Evolutionary conservation across 495 filamentous ascomycete genomes (phyloP), one percentile per base, ranked within the genome.

Genomic region (Tuber borchii): DNA sequence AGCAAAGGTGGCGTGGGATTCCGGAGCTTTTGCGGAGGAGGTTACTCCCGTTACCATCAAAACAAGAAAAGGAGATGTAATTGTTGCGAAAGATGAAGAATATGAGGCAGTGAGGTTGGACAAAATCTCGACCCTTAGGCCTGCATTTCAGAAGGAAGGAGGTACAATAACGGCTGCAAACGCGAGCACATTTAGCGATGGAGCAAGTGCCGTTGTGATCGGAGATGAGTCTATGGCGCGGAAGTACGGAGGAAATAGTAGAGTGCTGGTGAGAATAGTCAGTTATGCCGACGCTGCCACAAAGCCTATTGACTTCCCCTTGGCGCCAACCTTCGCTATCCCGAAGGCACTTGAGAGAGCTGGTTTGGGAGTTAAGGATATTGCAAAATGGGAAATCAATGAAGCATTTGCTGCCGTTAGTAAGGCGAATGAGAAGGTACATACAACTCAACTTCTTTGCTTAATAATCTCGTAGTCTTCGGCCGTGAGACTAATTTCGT

Each of bases 351-450:
- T 99, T 69, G 88, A 91, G 82, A 89, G 93, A 73, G 95, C 95
- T 2, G 94, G 95, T 12, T 93, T 99, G 77, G 91, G 88, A 70
- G 91, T 93, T 85, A 90, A 95, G 39, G 91, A 99, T 79, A 92
- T 99, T 34, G 90, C 94, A 3, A 85, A 97, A 4, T 97, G 95
- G 94, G 95, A 99, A 84, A 95, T 99, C 85, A 99, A 99, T 84
- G 95, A 99, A 83, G 95, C 95, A 0, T 99, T 99, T 83, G 95
- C 95, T 20, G 95, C 92, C 0, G 95, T 97, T 20, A 97, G 97
- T 84, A 94, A 94, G 84, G 95, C 95, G 14, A 97, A 97, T 79
- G 91, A 93, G 81, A 92, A 95, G 90, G 92, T 91, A 81, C 84
- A 84, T 79, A 39, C 14, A 6, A 26, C 6, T 14, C 9, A 10